Conservation (phyloP, 228 moss, liverwort and hornwort species). For the Sphagnum fallax region DNA sequence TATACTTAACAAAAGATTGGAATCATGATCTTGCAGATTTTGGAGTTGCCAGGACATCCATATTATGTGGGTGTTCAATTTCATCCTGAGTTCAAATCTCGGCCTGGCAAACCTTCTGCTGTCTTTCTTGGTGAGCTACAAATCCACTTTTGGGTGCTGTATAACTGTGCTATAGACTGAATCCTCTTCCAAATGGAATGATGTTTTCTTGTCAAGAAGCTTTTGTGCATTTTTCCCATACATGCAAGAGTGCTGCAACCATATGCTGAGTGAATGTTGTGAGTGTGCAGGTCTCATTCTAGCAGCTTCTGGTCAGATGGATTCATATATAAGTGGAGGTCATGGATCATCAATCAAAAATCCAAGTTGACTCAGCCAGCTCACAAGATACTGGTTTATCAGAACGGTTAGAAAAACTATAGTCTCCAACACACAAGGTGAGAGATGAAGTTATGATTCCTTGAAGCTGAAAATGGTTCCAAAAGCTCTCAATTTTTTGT, state of each 20-base stretch:
- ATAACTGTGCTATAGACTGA: no score
- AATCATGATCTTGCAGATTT: slow-evolving; percentile 35
- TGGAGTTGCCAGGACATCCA: slow-evolving; percentile 79
- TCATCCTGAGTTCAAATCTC: slow-evolving; percentile 94
- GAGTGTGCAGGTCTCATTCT: slow-evolving; percentile 61
- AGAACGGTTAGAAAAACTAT: no score
- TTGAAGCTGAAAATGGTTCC: no score
- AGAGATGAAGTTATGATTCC: no score
- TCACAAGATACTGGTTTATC: no score
- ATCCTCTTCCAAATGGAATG: background rate
- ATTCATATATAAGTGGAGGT: slow-evolving; percentile 42
- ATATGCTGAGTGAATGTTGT: background rate
- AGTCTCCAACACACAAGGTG: no score
- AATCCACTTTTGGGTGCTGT: background rate
- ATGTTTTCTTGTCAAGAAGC: background rate
- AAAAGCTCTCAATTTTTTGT: no score
- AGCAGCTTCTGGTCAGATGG: slow-evolving; percentile 75
- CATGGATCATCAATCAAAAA: background rate
- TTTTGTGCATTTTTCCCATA: background rate
- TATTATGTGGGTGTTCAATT: slow-evolving; percentile 90
- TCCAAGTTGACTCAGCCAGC: no score
- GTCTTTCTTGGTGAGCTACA: slow-evolving; percentile 57
- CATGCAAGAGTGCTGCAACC: background rate
- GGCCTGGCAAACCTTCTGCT: slow-evolving; percentile 91
- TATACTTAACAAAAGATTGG: no score